These are phyloP conservation scores for Rhodosporidiobolus sp. DNA, from an alignment of 768 basidiomycete species.

Conservation along the genomic window DNA sequence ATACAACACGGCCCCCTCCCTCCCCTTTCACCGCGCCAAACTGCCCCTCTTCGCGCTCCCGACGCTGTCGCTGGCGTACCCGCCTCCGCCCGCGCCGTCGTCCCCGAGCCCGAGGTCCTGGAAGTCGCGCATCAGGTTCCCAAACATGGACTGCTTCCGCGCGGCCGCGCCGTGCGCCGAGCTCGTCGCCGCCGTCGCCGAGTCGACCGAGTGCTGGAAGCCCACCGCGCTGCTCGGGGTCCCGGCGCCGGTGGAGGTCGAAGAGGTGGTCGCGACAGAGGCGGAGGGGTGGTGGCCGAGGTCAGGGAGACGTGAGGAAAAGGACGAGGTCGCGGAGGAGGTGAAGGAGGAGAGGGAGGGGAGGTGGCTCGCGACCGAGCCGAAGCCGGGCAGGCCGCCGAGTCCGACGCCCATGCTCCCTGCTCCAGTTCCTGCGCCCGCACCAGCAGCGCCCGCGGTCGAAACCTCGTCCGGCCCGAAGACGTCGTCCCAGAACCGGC, in stretches of 20 bases:
- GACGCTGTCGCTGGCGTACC: not conserved
- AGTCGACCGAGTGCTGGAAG: not conserved
- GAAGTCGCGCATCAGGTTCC: slow-evolving; percentile 31
- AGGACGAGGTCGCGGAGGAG: not conserved
- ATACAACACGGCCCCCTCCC: not conserved
- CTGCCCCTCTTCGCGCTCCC: not conserved
- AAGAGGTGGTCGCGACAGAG: not conserved
- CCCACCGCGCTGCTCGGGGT: not conserved
- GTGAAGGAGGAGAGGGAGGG: not conserved
- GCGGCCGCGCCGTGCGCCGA: not conserved
- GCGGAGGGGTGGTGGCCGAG: not conserved
- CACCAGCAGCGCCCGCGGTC: not conserved
- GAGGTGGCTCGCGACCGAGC: not conserved
- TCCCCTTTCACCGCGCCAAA: not conserved
- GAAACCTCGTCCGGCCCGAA: slow-evolving; percentile 20
- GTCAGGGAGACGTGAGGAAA: not conserved
- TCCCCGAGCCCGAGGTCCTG: slow-evolving; percentile 29
- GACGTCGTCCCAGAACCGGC: slow-evolving; percentile 41
- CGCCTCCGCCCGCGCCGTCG: not conserved
- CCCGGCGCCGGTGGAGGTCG: not conserved
- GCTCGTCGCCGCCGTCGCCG: not conserved
- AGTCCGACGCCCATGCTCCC: not conserved
- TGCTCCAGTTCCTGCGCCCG: not conserved
- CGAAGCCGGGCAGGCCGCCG: not conserved
- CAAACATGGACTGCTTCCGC: slow-evolving; percentile 29